Base-by-base conservation (phyloP, 768 basidiomycete species). In the Rhizopogon salebrosus region DNA sequence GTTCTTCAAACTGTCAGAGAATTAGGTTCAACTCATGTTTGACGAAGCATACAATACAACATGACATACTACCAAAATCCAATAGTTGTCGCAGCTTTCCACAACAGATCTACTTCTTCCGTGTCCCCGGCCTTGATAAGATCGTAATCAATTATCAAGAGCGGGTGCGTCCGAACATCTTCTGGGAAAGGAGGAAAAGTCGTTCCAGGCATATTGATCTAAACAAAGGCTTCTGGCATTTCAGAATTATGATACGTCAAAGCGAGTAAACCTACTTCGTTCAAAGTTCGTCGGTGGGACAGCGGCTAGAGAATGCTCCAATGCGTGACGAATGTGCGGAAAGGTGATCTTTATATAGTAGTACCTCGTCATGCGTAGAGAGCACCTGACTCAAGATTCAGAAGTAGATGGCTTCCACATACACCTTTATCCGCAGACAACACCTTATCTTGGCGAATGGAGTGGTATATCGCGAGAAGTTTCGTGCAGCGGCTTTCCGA, bases 51-150 rank as follows among this genome's bases (percentile, higher is more conserved):
- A 5, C 48, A 29, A 26, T 38, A 24, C 34, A n/a, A 20, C 3
- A 43, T 13, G 27, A 75, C 77, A 60, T 60, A 78, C 75, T 80
- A 80, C 74, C 79, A 80, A 63, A 80, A 80, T 1, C 79, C 80
- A 13, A 80, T 65, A 24, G 68, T 64, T 0, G 75, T 77, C 16
- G 76, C 75, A 0, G 78, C 78, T 22, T 73, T 61, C 74, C 75
- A 80, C 18, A 80, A 70, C 48, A 60, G 68, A 7, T 73, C 68
- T 7, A 74, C 61, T 61, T 79, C 80, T 2, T 51, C 52, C 10
- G 60, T n/a, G 31, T 76, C 68, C 1, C 72, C 62, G 0, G 59
- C 58, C 24, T 65, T 64, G 27, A 80, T 57, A 2, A 71, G 65
- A 3, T 56, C 60, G 48, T 67, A 79, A 60, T 80, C 79, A 48